Percentiles rank a stretch among this genome's conserved stretches.
These are phyloP conservation scores for Penicillium psychrosexuale DNA, from an alignment of 2,329 filamentous ascomycete species.

Conservation along the genomic window DNA sequence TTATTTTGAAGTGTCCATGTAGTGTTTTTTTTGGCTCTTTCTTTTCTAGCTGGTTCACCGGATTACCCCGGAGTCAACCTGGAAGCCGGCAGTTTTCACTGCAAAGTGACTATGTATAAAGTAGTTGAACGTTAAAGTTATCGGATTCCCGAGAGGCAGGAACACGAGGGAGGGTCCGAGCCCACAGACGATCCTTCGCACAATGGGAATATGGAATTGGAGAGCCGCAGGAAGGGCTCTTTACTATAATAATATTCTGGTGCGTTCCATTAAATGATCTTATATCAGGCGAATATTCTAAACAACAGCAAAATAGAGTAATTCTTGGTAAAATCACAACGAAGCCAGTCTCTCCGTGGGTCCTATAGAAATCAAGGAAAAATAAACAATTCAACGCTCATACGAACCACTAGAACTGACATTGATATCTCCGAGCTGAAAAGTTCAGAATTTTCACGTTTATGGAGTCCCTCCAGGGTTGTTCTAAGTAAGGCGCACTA, in stretches of 20 bases:
- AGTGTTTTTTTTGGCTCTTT: neutral
- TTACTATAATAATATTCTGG: neutral
- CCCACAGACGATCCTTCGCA: conserved; percentile 4
- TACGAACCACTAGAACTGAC: neutral
- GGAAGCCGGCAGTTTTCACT: neutral
- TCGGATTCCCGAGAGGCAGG: conserved; percentile 8
- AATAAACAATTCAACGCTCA: neutral
- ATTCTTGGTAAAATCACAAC: neutral
- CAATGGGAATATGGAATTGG: neutral
- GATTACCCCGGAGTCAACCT: neutral
- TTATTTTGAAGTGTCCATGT: neutral
- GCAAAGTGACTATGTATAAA: too few relatives aligned
- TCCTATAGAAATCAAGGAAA: neutral
- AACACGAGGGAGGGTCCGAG: conserved; percentile 14
- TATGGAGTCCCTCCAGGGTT: neutral
- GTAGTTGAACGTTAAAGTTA: neutral
- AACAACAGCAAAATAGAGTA: too few relatives aligned
- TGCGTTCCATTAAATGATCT: neutral
- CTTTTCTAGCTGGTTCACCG: neutral
- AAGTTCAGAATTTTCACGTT: conserved; percentile 11
- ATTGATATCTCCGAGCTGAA: conserved; percentile 8
- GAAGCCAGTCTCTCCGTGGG: neutral
- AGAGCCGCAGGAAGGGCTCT: neutral
- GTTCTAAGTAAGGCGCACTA: neutral
- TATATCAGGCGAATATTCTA: neutral